A percentile compares a stretch with the other conserved stretches of the same genome.
These are phyloP conservation scores for Rhodotorula babjevae DNA, from an alignment of 768 basidiomycete species.

Conservation along the genomic window DNA sequence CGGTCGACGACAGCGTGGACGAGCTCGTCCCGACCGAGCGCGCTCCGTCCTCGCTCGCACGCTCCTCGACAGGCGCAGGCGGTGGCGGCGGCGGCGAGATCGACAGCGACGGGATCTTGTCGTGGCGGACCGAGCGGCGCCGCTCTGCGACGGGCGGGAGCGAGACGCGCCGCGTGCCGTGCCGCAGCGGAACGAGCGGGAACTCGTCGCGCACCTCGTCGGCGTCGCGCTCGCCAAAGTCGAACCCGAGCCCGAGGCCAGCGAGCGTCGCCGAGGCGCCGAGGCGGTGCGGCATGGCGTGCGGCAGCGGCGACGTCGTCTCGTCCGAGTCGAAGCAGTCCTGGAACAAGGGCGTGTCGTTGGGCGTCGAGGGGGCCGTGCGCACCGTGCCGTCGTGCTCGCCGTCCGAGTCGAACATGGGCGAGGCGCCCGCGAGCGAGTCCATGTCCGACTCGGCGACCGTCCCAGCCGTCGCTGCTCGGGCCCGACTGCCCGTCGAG, in stretches of 20 bases:
- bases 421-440: constrained; percentile 16
- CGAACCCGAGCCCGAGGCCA: constrained; percentile 23
- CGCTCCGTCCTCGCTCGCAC: constrained; percentile 11
- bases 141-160: background rate
- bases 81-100: constrained; percentile 11
- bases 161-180: background rate
- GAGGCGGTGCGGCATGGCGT: background rate
- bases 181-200: background rate
- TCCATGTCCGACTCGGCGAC: constrained; percentile 24
- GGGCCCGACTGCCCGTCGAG: background rate
- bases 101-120: constrained; percentile 22
- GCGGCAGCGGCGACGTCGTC: background rate
- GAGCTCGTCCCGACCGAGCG: constrained; percentile 2
- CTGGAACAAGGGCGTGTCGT: constrained; percentile 25
- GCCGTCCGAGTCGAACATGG: constrained; percentile 24
- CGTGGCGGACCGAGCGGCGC: constrained; percentile 4
- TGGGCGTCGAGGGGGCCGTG: constrained; percentile 32
- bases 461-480: background rate
- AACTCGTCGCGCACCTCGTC: background rate
- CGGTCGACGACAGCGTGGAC: constrained; percentile 4
- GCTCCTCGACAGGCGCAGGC: background rate
- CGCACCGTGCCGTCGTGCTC: background rate
- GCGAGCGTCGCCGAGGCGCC: constrained; percentile 8
- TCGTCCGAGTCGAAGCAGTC: constrained; percentile 31
- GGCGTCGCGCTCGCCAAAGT: background rate